Percentiles rank a stretch among this genome's conserved stretches.
These are phyloP conservation scores for Colletotrichum tamarilloi DNA, from an alignment of 2,329 filamentous ascomycete species.

Conservation along the genomic window DNA sequence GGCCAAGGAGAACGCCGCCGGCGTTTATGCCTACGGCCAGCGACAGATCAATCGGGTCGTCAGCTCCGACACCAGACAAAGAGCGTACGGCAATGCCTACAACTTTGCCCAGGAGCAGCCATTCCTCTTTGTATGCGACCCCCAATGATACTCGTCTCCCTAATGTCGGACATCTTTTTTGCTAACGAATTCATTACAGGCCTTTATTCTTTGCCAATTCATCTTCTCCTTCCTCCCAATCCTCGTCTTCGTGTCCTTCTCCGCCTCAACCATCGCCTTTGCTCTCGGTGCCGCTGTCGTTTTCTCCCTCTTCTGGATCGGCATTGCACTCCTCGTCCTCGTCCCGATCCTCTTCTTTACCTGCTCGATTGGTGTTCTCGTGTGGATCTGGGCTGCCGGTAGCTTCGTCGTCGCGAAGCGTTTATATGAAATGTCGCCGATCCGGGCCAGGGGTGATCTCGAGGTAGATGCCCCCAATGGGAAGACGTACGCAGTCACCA, in stretches of 20 bases:
- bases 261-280: slow-evolving; percentile 70
- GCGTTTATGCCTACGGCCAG: slow-evolving; percentile 53
- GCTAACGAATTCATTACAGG: slow-evolving; percentile 53
- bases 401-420: slow-evolving; percentile 64
- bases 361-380: slow-evolving; percentile 68
- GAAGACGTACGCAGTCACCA: slow-evolving; percentile 34
- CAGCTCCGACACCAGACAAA: slow-evolving; percentile 69
- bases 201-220: slow-evolving; percentile 74
- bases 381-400: slow-evolving; percentile 76
- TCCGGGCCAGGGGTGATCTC: slow-evolving; percentile 36
- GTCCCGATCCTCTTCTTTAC: slow-evolving; percentile 76
- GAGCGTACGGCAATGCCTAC: slow-evolving; percentile 62
- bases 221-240: slow-evolving; percentile 75
- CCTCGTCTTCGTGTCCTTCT: slow-evolving; percentile 75
- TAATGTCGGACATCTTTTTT: not conserved
- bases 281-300: slow-evolving; percentile 70
- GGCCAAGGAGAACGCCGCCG: slow-evolving; percentile 48
- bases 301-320: slow-evolving; percentile 76
- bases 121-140: slow-evolving; percentile 71
- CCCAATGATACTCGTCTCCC: not conserved
- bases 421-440: slow-evolving; percentile 53
- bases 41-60: slow-evolving; percentile 63
- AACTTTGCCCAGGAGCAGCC: slow-evolving; percentile 73
- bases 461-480: slow-evolving; percentile 38
- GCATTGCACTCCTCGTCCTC: slow-evolving; percentile 74